Evolutionary conservation across 176 grass and related monocot species (phyloP).

Genomic region (Dendrocalamus sinicus): DNA sequence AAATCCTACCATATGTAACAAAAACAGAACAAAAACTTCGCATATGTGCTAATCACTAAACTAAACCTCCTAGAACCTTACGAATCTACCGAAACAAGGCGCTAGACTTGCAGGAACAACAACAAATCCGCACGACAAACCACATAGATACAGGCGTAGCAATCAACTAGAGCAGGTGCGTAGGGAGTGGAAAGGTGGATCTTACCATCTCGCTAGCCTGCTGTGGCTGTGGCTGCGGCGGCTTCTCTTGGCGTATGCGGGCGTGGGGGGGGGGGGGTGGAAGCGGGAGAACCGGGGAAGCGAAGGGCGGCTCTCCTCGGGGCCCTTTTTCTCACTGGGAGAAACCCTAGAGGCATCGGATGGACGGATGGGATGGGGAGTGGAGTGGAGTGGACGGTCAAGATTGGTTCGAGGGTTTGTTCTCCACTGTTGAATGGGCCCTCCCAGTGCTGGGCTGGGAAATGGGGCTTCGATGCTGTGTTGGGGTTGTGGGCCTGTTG

Average conservation of each 20-base stretch:
- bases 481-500: neutral
- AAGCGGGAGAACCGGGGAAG: neutral
- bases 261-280: constrained; percentile 16
- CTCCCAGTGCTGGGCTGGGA: neutral
- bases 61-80: neutral
- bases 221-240: constrained; percentile 1
- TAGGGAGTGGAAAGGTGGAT: neutral
- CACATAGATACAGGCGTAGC: neutral
- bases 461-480: neutral
- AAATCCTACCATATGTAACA: neutral
- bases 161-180: neutral
- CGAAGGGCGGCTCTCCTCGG: neutral
- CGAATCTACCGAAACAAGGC: neutral
- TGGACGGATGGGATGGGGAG: constrained; percentile 16
- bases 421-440: neutral
- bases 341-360: neutral
- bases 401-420: constrained; percentile 15
- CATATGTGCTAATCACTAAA: neutral
- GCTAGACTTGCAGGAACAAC: neutral
- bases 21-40: neutral
- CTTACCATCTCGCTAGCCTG: constrained; percentile 59
- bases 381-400: constrained; percentile 25
- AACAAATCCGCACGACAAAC: neutral
- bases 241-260: neutral
- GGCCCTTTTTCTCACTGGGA: neutral